Evolutionary conservation across 768 basidiomycete genomes (phyloP).

Genomic region (Cubamyces sp.): DNA sequence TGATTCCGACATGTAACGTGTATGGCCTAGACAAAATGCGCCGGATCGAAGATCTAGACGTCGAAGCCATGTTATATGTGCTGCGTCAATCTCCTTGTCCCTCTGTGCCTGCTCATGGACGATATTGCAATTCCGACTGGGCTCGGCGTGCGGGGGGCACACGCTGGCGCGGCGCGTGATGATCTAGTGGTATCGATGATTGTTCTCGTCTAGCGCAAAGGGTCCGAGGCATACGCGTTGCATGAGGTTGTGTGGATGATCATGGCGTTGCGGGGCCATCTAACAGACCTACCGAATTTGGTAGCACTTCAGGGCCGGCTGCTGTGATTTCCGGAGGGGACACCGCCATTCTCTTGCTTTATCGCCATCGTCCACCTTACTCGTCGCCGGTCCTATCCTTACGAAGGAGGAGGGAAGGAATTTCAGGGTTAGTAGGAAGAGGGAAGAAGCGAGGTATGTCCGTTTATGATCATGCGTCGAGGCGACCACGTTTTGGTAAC

Average conservation of each 20-base stretch:
- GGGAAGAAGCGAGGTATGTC: conserved; percentile 69
- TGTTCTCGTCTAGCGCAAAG: too few species aligned
- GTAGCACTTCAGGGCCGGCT: conserved; percentile 17
- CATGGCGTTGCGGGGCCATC: not conserved
- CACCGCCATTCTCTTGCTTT: conserved; percentile 25
- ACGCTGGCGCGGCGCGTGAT: too few species aligned
- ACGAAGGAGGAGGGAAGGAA: conserved; percentile 60
- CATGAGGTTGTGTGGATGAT: too few species aligned
- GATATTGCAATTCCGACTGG: too few species aligned
- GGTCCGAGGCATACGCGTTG: not conserved
- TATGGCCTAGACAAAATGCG: too few species aligned
- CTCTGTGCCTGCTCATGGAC: too few species aligned
- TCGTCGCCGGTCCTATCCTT: conserved; percentile 56
- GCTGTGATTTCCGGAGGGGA: conserved; percentile 2
- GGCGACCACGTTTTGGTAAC: not conserved
- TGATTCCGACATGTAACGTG: too few species aligned
- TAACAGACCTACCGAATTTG: conserved; percentile 4
- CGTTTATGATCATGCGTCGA: conserved; percentile 22
- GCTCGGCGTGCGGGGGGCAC: too few species aligned
- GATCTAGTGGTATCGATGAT: too few species aligned
- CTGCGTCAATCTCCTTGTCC: too few species aligned
- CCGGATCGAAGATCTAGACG: too few species aligned
- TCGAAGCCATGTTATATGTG: too few species aligned
- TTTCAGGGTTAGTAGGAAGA: conserved; percentile 69
- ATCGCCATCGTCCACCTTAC: conserved; percentile 35